These are phyloP conservation scores for Ophiorrhiza pumila DNA, from an alignment of 257 asterid species.

Conservation along the genomic window DNA sequence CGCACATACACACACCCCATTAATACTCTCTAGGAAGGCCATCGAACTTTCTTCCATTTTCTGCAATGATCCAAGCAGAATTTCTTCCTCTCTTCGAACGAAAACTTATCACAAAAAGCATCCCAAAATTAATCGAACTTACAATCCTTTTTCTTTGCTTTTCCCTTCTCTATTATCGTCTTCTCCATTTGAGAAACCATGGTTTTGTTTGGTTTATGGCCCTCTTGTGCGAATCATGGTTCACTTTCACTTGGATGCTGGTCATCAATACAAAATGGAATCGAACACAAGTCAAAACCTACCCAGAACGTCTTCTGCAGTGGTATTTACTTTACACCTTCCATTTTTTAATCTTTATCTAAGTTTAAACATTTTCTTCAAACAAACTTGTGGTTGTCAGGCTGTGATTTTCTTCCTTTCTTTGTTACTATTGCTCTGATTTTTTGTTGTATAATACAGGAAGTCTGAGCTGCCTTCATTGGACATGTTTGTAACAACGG, in stretches of 20 bases:
- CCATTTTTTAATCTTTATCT: too few species aligned
- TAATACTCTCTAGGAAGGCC: too few species aligned
- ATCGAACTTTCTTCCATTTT: not conserved
- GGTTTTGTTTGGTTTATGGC: constrained; percentile 29
- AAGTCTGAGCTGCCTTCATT: constrained; percentile 23
- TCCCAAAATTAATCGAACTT: constrained; percentile 27
- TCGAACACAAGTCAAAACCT: constrained; percentile 19
- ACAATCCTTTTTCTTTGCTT: constrained; percentile 31
- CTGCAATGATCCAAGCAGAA: constrained; percentile 21
- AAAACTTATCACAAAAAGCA: constrained; percentile 12
- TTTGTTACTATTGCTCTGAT: too few species aligned
- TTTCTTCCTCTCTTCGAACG: constrained; percentile 25
- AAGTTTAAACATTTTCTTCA: too few species aligned
- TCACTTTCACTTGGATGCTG: constrained; percentile 37
- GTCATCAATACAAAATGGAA: constrained; percentile 30
- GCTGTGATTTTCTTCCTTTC: too few species aligned
- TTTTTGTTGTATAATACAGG: too few species aligned
- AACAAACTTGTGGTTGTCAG: too few species aligned
- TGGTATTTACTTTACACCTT: constrained; percentile 4
- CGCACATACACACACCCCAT: not conserved
- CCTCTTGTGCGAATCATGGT: constrained; percentile 37
- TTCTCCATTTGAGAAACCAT: constrained; percentile 13
- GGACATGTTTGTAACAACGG: constrained; percentile 42
- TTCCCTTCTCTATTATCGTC: constrained; percentile 28
- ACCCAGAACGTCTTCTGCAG: constrained; percentile 27